phyloP scores from a whole-genome alignment of 495 filamentous ascomycete species.

The Cercophora scortea region DNA sequence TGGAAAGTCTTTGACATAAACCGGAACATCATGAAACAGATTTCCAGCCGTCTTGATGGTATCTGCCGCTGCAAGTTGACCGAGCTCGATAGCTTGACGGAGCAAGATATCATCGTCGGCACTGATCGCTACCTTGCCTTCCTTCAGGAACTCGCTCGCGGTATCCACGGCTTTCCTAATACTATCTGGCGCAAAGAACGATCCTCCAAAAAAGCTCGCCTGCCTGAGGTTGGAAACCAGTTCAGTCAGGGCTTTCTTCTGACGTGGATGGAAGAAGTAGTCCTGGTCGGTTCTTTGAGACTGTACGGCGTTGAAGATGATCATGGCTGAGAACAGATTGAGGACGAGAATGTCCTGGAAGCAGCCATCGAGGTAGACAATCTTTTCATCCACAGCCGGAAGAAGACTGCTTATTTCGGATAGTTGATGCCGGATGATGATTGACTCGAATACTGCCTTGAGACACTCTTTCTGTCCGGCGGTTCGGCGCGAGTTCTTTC shows the following conservation, averaged over 20 bases:
- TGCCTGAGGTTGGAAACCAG: conserved; percentile 75
- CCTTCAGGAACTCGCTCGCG: conserved; percentile 54
- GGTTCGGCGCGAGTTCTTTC: conserved; percentile 41
- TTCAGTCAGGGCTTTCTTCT: conserved; percentile 52
- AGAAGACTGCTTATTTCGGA: conserved; percentile 58
- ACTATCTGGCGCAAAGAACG: conserved; percentile 59
- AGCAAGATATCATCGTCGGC: conserved; percentile 53
- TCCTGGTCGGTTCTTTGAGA: conserved; percentile 76
- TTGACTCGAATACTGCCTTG: conserved; percentile 58
- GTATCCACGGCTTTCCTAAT: conserved; percentile 54
- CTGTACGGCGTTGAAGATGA: conserved; percentile 83
- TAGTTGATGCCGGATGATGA: conserved; percentile 74
- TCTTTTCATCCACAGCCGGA: conserved; percentile 62
- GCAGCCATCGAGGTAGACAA: conserved; percentile 69
- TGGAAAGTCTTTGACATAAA: conserved; percentile 59
- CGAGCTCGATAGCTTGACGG: conserved; percentile 52
- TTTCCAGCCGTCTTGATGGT: conserved; percentile 58
- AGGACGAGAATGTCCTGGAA: conserved; percentile 76
- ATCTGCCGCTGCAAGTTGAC: conserved; percentile 50
- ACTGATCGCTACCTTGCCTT: conserved; percentile 42
- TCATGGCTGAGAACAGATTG: conserved; percentile 74
- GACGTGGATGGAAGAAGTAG: conserved; percentile 78
- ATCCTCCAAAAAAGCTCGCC: conserved; percentile 81
- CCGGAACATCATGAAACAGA: conserved; percentile 65
- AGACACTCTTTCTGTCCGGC: conserved; percentile 55